phyloP scores from a whole-genome alignment of 2,329 filamentous ascomycete genomes.

The Cercospora sesami region DNA sequence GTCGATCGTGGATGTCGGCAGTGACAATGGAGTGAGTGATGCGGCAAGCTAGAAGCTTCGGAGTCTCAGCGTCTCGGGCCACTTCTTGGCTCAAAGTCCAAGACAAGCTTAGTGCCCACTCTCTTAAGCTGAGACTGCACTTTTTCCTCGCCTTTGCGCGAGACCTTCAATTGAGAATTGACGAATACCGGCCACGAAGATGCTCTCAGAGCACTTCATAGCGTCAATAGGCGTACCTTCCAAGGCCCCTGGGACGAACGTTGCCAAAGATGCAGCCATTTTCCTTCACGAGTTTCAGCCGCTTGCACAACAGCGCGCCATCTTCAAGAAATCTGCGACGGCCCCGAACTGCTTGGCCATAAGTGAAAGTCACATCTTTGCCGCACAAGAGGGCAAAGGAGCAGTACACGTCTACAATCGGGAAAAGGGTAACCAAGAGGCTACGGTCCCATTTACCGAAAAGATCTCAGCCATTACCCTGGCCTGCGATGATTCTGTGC shows the following conservation, averaged over 20 bases:
- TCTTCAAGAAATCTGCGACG: conserved; percentile 92
- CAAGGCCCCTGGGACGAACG: conserved; percentile 48
- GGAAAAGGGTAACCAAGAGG: conserved; percentile 81
- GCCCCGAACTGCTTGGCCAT: conserved; percentile 75
- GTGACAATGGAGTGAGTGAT: background rate
- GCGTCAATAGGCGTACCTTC: conserved; percentile 49
- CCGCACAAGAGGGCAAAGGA: conserved; percentile 86
- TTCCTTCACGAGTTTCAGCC: conserved; percentile 83
- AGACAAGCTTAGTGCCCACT: background rate
- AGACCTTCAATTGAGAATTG: background rate
- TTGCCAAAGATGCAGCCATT: conserved; percentile 77
- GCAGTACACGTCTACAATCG: conserved; percentile 91
- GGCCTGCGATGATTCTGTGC: conserved; percentile 64
- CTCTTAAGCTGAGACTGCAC: background rate
- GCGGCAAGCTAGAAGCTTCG: background rate
- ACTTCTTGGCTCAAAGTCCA: background rate
- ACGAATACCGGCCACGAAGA: conserved; percentile 28
- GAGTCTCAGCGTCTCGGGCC: background rate
- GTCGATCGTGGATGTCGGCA: background rate
- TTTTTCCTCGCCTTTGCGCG: conserved; percentile 2
- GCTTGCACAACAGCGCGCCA: conserved; percentile 68
- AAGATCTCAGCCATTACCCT: conserved; percentile 76
- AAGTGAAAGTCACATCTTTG: conserved; percentile 80
- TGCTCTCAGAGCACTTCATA: conserved; percentile 55
- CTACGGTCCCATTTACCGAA: conserved; percentile 83